Percentiles rank a stretch among this genome's conserved stretches.
Conservation (phyloP, 108 stramenopile genomes). For the Nitzschia inconspicua region DNA sequence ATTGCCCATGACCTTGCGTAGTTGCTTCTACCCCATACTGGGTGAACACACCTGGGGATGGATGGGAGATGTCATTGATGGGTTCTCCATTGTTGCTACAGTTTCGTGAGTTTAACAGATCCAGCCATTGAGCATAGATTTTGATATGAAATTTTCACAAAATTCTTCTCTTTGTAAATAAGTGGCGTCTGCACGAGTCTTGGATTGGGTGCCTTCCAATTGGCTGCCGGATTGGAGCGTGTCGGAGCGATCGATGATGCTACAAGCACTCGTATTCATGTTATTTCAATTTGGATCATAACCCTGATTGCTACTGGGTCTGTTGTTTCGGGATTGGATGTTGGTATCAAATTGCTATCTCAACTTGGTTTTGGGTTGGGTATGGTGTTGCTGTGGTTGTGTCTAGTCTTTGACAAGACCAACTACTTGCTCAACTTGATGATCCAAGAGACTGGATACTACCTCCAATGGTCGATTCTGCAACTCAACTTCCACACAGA, state of each 20-base stretch:
- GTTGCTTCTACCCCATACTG: constrained; percentile 53
- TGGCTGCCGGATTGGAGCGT: constrained; percentile 35
- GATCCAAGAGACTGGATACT: constrained; percentile 45
- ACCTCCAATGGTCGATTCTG: constrained; percentile 46
- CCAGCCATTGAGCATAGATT: too few species aligned
- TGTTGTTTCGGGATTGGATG: constrained; percentile 50
- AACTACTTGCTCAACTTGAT: constrained; percentile 47
- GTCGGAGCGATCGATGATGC: constrained; percentile 32
- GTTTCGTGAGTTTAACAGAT: too few species aligned
- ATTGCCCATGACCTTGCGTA: constrained; percentile 50
- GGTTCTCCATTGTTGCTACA: constrained; percentile 48
- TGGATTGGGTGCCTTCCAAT: constrained; percentile 51
- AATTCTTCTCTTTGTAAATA: too few species aligned
- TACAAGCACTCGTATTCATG: constrained; percentile 15
- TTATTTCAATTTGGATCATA: constrained; percentile 45
- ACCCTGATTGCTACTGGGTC: constrained; percentile 46
- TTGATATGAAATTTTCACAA: too few species aligned
- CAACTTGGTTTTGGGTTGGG: constrained; percentile 43
- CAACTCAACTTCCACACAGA: constrained; percentile 45
- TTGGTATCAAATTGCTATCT: constrained; percentile 55
- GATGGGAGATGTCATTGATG: constrained; percentile 62
- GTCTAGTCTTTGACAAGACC: constrained; percentile 57
- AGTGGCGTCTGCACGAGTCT: constrained; percentile 61
- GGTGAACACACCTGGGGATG: constrained; percentile 67
- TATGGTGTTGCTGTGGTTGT: constrained; percentile 32